Conservation (phyloP, 208 protist genomes). For the Leishmania mexicana region DNA sequence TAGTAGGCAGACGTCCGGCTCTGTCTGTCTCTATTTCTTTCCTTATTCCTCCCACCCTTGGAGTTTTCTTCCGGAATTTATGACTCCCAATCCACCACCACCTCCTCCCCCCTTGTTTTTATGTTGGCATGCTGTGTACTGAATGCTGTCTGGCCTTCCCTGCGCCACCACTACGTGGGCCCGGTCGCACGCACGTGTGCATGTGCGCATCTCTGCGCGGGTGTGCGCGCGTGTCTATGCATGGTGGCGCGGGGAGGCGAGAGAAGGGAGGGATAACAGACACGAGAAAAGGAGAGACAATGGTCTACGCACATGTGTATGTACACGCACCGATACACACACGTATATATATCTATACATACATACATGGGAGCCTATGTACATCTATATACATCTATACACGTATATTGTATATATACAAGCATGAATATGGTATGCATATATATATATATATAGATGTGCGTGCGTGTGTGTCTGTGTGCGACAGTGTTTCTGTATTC, state of each 20-base stretch:
- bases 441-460: background rate
- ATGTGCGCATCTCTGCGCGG: constrained; percentile 13
- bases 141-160: too few relatives aligned
- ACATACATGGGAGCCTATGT: background rate
- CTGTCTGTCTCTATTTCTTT: background rate
- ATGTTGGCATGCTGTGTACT: too few relatives aligned
- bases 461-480: too few relatives aligned
- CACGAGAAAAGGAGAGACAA: background rate
- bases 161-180: background rate
- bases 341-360: background rate
- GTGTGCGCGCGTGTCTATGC: background rate
- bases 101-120: too few relatives aligned
- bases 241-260: background rate
- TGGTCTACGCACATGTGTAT: background rate
- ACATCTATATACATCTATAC: background rate
- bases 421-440: too few relatives aligned
- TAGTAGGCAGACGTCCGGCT: background rate
- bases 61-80: too few relatives aligned
- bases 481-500: too few relatives aligned
- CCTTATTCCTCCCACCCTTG: background rate
- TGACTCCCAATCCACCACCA: too few relatives aligned
- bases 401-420: background rate
- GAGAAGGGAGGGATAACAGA: constrained; percentile 1
- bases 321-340: background rate
- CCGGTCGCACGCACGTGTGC: background rate